These are phyloP conservation scores for Pyrus bretschneideri DNA, from an alignment of 306 rosid species.

Conservation along the genomic window DNA sequence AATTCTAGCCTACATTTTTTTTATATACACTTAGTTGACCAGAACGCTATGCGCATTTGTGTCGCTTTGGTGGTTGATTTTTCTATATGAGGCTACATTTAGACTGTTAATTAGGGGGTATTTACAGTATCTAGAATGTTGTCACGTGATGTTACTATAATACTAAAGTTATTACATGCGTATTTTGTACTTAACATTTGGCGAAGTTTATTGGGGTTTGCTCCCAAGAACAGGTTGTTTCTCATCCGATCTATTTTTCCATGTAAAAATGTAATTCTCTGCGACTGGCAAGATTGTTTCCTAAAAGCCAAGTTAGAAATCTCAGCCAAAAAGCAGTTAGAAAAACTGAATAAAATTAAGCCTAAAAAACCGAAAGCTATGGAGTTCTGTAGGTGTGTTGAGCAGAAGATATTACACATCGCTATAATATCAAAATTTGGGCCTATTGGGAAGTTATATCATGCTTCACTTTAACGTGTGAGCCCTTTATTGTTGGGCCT, in stretches of 20 bases:
- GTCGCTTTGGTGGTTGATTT: too few species aligned
- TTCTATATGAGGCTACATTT: too few species aligned
- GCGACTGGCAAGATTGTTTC: not conserved
- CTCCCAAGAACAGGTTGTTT: not conserved
- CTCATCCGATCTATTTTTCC: not conserved
- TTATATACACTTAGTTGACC: too few species aligned
- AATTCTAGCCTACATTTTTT: too few species aligned
- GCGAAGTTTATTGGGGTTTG: not conserved
- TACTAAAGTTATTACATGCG: not conserved
- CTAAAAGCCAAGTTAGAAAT: not conserved
- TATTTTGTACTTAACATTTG: not conserved
- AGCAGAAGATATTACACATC: not conserved
- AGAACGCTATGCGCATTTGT: too few species aligned
- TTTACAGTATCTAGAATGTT: too few species aligned
- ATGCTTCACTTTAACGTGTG: not conserved
- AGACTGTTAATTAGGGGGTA: too few species aligned
- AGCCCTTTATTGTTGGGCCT: not conserved
- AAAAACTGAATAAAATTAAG: not conserved
- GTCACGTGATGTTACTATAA: too few species aligned
- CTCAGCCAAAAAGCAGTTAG: not conserved
- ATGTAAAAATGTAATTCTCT: not conserved
- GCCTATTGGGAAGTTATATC: not conserved
- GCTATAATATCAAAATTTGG: not conserved
- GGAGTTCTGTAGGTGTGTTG: not conserved
- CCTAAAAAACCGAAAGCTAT: not conserved